Evolutionary conservation across 208 protist genomes (phyloP), one percentile per base, ranked within the genome.

Genomic region (Leishmania tropica): DNA sequence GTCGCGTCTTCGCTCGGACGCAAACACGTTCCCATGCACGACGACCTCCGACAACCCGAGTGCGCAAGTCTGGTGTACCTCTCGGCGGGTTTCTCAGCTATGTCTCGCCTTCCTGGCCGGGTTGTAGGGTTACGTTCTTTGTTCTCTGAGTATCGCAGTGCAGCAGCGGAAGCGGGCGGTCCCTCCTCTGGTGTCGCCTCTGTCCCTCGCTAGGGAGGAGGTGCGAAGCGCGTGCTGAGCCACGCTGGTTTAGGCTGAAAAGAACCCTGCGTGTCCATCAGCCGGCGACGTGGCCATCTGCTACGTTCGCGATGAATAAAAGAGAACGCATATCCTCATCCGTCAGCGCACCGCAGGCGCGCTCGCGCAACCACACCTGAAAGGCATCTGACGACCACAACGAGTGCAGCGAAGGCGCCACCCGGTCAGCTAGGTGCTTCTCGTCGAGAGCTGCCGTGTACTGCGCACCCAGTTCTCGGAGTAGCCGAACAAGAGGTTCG

Each of bases 351-450:
- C 53, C 76, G 1, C 76, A 47, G 24, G 60, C 76, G 42, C 58
- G 62, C 42, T 80, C 60, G 31, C 21, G 45, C 17, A 80, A 64
- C 76, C 76, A 80, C 42, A 35, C 64, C 21, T 40, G 28, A 28
- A 80, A 80, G 28, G 7, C 7, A 21, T 47, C 48, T 19, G 19
- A 47, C 40, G 56, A 60, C 56, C 37, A 65, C 48, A 78, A 7
- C 28, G 35, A 42, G 35, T 37, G 75, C 7, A 65, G 6, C 53
- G 31, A 7, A 15, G 53, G 53, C 47, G 24, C 37, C 19, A n/a
- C 24, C 19, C 35, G 8, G 6, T 62, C 73, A 31, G 13, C 47
- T 7, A 31, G 1, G 28, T 54, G 45, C 45, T 40, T n/a, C 28
- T 74, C 70, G 28, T 45, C 70, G 11, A 74, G 40, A 35, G 42